Base-by-base conservation (phyloP, 345 rosid genomes). In the Erucastrum elatum region DNA sequence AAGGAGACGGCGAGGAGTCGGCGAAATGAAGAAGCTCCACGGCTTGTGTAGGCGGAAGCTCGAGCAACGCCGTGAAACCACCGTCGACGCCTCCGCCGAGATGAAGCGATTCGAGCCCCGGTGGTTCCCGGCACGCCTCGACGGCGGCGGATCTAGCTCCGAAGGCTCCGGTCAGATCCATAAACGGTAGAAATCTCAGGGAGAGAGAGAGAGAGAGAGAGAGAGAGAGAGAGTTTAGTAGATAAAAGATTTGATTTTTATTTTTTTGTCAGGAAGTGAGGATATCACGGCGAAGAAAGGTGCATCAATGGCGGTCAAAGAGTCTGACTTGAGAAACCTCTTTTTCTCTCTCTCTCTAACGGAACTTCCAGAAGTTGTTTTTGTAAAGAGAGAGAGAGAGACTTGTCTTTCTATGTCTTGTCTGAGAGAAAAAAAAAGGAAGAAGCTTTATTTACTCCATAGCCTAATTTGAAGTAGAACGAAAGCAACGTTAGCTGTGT, bases 41-140 rank as follows among this genome's bases (percentile, higher is more conserved):
- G 0, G 90, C 94, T 78, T 85, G 89, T 16, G 87, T 84, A 13
- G 89, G 63, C 8, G 94, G 89, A 64, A 89, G 87, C 71, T 84
- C 94, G 53, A 89, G 91, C 68, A 89, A 80, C 25, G 94, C 94
- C 17, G 88, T 89, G 82, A 89, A 89, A 10, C 90, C 88, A 64
- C 86, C 85, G 3, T 83, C 87, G 6, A 84, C 93, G 4, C 71
- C 77, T 70, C 75, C 78, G 72, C 75, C 78, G 72, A 87, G 79
- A 71, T 86, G 87, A 64, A 85, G 82, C 11, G 90, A 80, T 41
- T 86, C 87, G 7, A 86, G 82, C 3, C 79, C 88, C 7, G 76
- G 67, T 0, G 77, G 73, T 25, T 75, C 84, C 15, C 81, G 37
- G 30, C 70, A 77, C 21, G 72, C 30, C 15, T 49, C 81, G 41